These are phyloP conservation scores for Aspergillus phoenicis DNA, from an alignment of 2,329 filamentous ascomycete species.

Conservation along the genomic window DNA sequence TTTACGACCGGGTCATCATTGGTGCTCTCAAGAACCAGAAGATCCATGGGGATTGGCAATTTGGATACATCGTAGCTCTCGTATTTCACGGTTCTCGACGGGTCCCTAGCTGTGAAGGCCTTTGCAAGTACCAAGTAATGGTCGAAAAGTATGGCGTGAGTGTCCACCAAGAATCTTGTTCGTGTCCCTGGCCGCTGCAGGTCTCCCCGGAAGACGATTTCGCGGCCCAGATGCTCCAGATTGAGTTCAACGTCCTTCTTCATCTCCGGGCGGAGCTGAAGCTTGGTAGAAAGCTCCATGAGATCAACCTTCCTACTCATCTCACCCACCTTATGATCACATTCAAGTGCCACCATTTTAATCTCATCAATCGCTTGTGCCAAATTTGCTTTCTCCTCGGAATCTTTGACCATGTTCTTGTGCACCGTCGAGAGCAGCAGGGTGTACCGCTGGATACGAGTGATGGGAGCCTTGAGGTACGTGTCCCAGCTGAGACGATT, in stretches of 20 bases:
- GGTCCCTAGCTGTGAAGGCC: conserved; percentile 67
- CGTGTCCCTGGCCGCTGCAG: conserved; percentile 84
- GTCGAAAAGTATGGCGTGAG: conserved; percentile 90
- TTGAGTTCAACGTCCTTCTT: conserved; percentile 80
- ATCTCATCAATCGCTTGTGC: conserved; percentile 87
- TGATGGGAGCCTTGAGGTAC: conserved; percentile 90
- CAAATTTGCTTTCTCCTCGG: conserved; percentile 86
- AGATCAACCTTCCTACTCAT: conserved; percentile 89
- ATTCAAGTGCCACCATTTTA: conserved; percentile 83
- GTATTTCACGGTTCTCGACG: conserved; percentile 71
- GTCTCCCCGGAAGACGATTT: conserved; percentile 86
- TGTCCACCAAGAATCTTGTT: conserved; percentile 91
- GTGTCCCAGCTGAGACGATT: conserved; percentile 90
- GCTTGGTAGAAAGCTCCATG: conserved; percentile 77
- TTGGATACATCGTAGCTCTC: conserved; percentile 90
- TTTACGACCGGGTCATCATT: conserved; percentile 91
- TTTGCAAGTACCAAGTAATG: conserved; percentile 96
- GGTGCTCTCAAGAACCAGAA: conserved; percentile 87
- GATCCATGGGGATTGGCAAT: conserved; percentile 92
- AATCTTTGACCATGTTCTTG: conserved; percentile 79
- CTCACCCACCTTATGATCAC: conserved; percentile 88
- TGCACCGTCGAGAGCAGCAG: conserved; percentile 80
- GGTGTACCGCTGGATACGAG: conserved; percentile 85
- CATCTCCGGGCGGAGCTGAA: conserved; percentile 85
- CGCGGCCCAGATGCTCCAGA: conserved; percentile 87